These are phyloP conservation scores for Pseudocercospora pini-densiflorae DNA, from an alignment of 2,329 filamentous ascomycete genomes.

Conservation along the genomic window DNA sequence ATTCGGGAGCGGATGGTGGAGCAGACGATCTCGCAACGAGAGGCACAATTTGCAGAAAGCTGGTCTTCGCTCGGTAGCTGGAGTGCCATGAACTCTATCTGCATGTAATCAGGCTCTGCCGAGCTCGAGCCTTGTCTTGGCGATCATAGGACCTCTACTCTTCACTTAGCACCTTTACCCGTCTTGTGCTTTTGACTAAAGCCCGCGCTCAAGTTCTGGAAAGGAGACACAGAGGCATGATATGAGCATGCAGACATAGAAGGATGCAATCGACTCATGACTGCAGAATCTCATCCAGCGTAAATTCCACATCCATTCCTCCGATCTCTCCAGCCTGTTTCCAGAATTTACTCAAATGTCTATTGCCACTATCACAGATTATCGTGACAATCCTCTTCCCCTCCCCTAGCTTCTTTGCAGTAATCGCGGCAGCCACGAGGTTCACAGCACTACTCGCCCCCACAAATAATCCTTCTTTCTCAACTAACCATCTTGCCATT, in stretches of 20 bases:
- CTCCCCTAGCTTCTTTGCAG: not conserved
- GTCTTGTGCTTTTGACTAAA: too few species aligned
- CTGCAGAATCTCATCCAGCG: slow-evolving; percentile 62
- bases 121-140: too few species aligned
- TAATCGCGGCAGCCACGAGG: slow-evolving; percentile 77
- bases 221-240: not conserved
- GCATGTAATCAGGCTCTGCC: too few species aligned
- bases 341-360: slow-evolving; percentile 87
- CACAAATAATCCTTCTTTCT: slow-evolving; percentile 92
- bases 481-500: slow-evolving; percentile 97
- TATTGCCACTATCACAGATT: slow-evolving; percentile 75
- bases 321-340: slow-evolving; percentile 71
- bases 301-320: slow-evolving; percentile 49
- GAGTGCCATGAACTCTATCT: too few species aligned
- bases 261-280: not conserved
- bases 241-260: too few species aligned
- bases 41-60: too few species aligned
- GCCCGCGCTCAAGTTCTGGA: too few species aligned
- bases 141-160: too few species aligned
- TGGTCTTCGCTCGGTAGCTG: too few species aligned
- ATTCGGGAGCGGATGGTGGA: too few species aligned
- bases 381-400: slow-evolving; percentile 72
- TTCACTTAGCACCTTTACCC: too few species aligned
- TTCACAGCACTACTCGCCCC: slow-evolving; percentile 98
- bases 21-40: too few species aligned